Evolutionary conservation across 768 basidiomycete genomes (phyloP).

Genomic region (Suillus clintonianus): DNA sequence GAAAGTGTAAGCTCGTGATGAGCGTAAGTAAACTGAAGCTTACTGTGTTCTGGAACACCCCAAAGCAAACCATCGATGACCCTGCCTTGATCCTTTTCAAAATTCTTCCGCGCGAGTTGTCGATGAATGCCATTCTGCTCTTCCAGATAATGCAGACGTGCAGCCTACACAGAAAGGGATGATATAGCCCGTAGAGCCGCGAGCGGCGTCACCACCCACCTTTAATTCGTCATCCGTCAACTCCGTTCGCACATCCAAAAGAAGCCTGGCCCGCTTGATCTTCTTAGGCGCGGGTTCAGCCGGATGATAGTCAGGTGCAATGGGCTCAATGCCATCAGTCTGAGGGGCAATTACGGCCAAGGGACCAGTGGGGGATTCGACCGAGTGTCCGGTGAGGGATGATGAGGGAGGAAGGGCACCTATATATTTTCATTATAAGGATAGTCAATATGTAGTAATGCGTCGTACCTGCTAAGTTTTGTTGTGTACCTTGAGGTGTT

Average conservation of each 20-base stretch:
- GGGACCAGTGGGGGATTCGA: background rate
- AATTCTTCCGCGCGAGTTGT: constrained; percentile 51
- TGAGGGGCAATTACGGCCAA: background rate
- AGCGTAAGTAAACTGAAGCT: constrained; percentile 22
- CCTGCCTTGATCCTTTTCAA: constrained; percentile 54
- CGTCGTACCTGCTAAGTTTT: background rate
- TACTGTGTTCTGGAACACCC: constrained; percentile 66
- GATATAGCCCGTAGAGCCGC: constrained; percentile 2
- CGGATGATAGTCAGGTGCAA: background rate
- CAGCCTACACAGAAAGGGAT: constrained; percentile 39
- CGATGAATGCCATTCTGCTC: constrained; percentile 57
- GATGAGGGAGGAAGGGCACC: constrained; percentile 7
- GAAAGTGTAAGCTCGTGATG: constrained; percentile 6
- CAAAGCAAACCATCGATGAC: constrained; percentile 67
- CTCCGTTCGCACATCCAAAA: constrained; percentile 76
- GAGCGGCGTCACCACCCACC: constrained; percentile 35
- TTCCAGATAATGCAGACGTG: constrained; percentile 67
- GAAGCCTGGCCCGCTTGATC: constrained; percentile 51
- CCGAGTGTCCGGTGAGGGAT: constrained; percentile 8
- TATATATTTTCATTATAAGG: background rate
- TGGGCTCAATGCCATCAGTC: background rate
- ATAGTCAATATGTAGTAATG: background rate
- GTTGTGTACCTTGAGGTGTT: background rate
- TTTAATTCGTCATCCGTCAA: constrained; percentile 82
- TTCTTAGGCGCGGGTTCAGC: constrained; percentile 31